A percentile compares a stretch with the other conserved stretches of the same genome.
These are phyloP conservation scores for Mediolabrus comicus DNA, from an alignment of 108 stramenopile genomes.

Conservation along the genomic window DNA sequence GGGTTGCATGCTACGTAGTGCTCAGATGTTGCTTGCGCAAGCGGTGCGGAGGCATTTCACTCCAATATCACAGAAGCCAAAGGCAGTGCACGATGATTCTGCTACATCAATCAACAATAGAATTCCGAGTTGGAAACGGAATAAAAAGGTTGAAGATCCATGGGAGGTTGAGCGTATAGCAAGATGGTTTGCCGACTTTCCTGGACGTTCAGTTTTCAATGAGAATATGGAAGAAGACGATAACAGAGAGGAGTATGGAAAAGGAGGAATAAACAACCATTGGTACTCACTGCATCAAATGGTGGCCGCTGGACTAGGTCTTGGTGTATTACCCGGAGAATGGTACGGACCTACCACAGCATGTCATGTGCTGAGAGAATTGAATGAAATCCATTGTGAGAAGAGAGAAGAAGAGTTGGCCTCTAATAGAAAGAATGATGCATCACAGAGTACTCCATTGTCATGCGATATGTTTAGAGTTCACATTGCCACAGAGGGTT, in stretches of 20 bases:
- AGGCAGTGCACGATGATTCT: background rate
- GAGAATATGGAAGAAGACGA: background rate
- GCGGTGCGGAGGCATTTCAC: constrained; percentile 76
- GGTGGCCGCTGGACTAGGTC: constrained; percentile 75
- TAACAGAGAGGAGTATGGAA: background rate
- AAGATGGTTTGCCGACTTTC: constrained; percentile 87
- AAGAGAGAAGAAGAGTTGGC: constrained; percentile 12
- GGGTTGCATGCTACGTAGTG: constrained; percentile 98
- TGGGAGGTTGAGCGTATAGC: constrained; percentile 31
- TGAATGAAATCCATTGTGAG: constrained; percentile 58
- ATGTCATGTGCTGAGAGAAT: constrained; percentile 76
- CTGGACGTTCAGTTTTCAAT: constrained; percentile 21
- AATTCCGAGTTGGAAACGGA: background rate
- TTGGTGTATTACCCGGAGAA: constrained; percentile 82
- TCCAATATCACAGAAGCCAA: background rate
- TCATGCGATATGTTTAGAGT: constrained; percentile 53
- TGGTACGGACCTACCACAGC: constrained; percentile 90
- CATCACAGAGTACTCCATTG: background rate
- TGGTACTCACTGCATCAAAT: constrained; percentile 86
- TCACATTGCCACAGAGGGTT: constrained; percentile 80
- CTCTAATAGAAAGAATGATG: constrained; percentile 12
- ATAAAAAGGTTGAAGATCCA: constrained; percentile 3
- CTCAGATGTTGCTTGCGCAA: constrained; percentile 95
- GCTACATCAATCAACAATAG: background rate
- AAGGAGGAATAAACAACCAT: constrained; percentile 16